phyloP scores from a whole-genome alignment of 306 rosid species.

The Cicer arietinum region DNA sequence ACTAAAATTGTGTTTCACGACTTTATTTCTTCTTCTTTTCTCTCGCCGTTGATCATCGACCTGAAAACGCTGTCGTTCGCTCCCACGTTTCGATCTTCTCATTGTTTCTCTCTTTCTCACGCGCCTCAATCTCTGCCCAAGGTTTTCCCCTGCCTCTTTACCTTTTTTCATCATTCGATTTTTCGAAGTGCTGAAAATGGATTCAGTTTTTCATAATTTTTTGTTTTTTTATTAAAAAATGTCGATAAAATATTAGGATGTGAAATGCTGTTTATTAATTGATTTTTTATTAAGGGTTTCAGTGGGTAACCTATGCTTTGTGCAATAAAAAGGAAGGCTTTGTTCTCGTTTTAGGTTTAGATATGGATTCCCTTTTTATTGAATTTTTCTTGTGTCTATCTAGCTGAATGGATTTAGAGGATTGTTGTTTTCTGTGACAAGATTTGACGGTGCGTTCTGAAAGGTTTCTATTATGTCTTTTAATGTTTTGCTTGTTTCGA shows the following conservation, averaged over 20 bases:
- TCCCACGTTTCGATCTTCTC: background rate
- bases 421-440: slow-evolving; percentile 18
- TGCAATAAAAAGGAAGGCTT: background rate
- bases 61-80: slow-evolving; percentile 22
- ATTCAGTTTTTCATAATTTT: background rate
- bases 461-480: background rate
- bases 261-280: slow-evolving; percentile 6
- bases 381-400: slow-evolving; percentile 12
- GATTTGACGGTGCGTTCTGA: background rate
- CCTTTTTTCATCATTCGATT: slow-evolving; percentile 12
- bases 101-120: background rate
- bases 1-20: background rate
- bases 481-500: slow-evolving; percentile 14
- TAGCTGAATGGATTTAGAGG: slow-evolving; percentile 12
- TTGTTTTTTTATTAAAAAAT: background rate
- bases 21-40: background rate
- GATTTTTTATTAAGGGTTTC: slow-evolving; percentile 11
- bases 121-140: slow-evolving; percentile 28
- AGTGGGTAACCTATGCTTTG: background rate
- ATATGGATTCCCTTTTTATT: background rate
- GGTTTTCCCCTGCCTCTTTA: slow-evolving; percentile 15
- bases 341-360: slow-evolving; percentile 13
- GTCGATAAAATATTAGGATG: slow-evolving; percentile 4
- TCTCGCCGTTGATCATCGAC: slow-evolving; percentile 2
- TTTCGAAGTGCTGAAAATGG: background rate